Evolutionary conservation across 78 protist genomes (phyloP), one percentile per base, ranked within the genome.

Genomic region (Dictyostelium purpureum): DNA sequence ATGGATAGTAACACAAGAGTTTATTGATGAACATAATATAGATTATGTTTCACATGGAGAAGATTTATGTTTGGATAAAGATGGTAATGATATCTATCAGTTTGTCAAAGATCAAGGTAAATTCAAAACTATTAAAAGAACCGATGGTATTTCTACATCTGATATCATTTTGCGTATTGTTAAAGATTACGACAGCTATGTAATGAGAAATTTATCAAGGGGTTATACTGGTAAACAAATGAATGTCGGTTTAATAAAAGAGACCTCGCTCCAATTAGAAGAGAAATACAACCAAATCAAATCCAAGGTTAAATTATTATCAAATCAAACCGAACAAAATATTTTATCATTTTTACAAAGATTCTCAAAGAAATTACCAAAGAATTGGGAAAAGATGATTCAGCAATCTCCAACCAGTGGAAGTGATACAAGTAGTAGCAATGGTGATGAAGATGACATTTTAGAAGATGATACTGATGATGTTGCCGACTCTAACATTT

Each of bases 11-110:
- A 95, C 97, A 31, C 78, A 69, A 49, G 97, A 95, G 56, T 95
- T 90, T 54, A 61, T 95, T 10, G 96, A 95, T 16, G 33, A 81
- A 37, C 88, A 95, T 51, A n/a, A 77, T 31, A 95, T 95, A 2
- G 96, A 95, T 24, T 95, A 69, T 57, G 94, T 95, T 14, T 63
- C 97, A 33, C 97, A 95, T 69, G 97, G 93, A 26, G 97, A 92
- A 40, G 85, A 85, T n/a, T 67, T 78, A 26, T 95, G 91, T 80
- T 54, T 71, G 28, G 78, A 87, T 40, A 94, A 88, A n/a, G 88
- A 73, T n/a, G 87, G 88, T 21, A 85, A 92, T 24, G 97, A 95
- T 70, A 52, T 92, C 38, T 95, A 95, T 54, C 90, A 65, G 12
- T 70, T 52, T n/a, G 88, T 93, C 28, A 95, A 95, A 31, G 87